Evolutionary conservation across 75 land plant species (phyloP).

Genomic region (Chamaecyparis obtusa): DNA sequence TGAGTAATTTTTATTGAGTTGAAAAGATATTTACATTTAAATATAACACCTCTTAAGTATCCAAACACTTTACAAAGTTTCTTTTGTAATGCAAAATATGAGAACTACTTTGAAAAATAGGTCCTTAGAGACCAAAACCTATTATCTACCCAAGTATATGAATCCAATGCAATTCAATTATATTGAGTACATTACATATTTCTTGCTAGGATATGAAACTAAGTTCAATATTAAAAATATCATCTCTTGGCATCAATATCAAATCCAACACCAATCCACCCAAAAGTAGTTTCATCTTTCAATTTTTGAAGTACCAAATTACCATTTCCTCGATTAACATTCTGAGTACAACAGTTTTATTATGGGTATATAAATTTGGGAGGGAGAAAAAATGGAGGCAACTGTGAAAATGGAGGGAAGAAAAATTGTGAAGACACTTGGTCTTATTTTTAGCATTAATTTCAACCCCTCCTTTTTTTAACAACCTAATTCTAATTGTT

Average conservation of each 20-base stretch:
- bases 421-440: too few relatives aligned
- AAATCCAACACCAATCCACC: constrained; percentile 98
- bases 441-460: too few relatives aligned
- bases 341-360: constrained; percentile 32
- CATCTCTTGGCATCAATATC: constrained; percentile 56
- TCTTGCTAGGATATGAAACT: background rate
- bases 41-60: too few relatives aligned
- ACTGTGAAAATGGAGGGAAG: too few relatives aligned
- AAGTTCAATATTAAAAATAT: background rate
- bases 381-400: too few relatives aligned
- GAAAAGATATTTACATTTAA: background rate
- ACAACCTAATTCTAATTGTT: too few relatives aligned
- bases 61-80: background rate
- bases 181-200: background rate
- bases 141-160: background rate
- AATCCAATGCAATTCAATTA: background rate
- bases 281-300: constrained; percentile 49
- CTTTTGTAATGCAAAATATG: background rate
- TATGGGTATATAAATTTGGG: too few relatives aligned
- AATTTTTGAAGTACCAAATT: constrained; percentile 53
- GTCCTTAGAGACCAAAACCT: background rate
- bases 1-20: background rate
- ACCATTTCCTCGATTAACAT: constrained; percentile 54
- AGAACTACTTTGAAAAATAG: background rate
- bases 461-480: too few relatives aligned